These are phyloP conservation scores for Alternaria infectoria DNA, from an alignment of 2,329 filamentous ascomycete species.

Conservation along the genomic window DNA sequence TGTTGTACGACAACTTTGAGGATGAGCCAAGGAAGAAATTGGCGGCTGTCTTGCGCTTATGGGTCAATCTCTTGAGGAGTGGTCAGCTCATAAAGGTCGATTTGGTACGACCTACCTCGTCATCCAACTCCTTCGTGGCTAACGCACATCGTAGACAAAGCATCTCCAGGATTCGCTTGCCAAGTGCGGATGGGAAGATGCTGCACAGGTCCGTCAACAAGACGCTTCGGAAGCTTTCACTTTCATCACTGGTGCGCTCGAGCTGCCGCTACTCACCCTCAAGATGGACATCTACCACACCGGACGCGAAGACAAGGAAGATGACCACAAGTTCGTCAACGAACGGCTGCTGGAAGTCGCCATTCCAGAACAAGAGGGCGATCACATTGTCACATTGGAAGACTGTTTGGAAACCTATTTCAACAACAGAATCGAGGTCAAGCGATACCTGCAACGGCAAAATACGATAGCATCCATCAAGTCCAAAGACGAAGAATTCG, in stretches of 20 bases:
- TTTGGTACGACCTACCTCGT: slow-evolving; percentile 63
- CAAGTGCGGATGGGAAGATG: slow-evolving; percentile 88
- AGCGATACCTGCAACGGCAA: slow-evolving; percentile 71
- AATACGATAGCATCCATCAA: slow-evolving; percentile 62
- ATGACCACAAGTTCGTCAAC: slow-evolving; percentile 94
- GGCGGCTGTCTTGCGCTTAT: slow-evolving; percentile 79
- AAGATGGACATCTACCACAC: slow-evolving; percentile 96
- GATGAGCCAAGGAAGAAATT: slow-evolving; percentile 76
- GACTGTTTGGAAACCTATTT: slow-evolving; percentile 94
- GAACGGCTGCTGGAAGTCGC: slow-evolving; percentile 90
- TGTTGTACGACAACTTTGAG: slow-evolving; percentile 79
- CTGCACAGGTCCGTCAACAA: slow-evolving; percentile 78
- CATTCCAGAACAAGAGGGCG: slow-evolving; percentile 75
- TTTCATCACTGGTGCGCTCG: slow-evolving; percentile 89
- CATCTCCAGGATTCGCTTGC: slow-evolving; percentile 82
- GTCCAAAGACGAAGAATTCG: slow-evolving; percentile 33
- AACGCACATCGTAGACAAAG: slow-evolving; percentile 66
- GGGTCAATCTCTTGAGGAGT: slow-evolving; percentile 89
- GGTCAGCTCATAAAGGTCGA: slow-evolving; percentile 86
- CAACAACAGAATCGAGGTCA: slow-evolving; percentile 90
- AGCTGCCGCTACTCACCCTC: slow-evolving; percentile 84
- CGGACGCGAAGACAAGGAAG: slow-evolving; percentile 78
- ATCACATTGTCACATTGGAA: slow-evolving; percentile 78
- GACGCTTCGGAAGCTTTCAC: slow-evolving; percentile 95
- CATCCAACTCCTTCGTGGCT: neutral